These are phyloP conservation scores for Tinospora cordifolia DNA, from an alignment of 164 flowering plant species.

Conservation along the genomic window DNA sequence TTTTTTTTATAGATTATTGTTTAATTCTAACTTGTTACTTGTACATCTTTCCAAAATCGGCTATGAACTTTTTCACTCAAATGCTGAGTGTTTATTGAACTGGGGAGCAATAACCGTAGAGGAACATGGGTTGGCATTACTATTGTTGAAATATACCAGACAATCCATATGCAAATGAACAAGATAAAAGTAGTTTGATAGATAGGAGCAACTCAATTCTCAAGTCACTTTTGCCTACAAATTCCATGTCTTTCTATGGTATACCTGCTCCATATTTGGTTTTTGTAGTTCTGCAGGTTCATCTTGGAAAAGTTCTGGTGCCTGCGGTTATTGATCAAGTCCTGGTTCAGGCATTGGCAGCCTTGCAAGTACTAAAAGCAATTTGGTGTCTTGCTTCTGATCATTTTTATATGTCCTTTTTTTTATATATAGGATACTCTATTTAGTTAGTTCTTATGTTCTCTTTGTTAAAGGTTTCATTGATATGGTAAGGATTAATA, in stretches of 20 bases:
- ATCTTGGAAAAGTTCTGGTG: slow-evolving; percentile 86
- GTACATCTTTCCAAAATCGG: no score
- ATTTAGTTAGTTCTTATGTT: background rate
- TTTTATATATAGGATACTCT: background rate
- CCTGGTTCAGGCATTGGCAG: slow-evolving; percentile 82
- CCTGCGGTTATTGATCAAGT: slow-evolving; percentile 83
- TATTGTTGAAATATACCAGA: slow-evolving; percentile 23
- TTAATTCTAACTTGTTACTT: no score
- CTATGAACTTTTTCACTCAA: no score
- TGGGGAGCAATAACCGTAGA: no score
- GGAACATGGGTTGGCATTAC: no score
- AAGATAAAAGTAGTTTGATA: no score
- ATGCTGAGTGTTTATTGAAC: no score
- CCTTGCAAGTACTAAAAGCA: slow-evolving; percentile 91
- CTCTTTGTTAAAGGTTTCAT: background rate
- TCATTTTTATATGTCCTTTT: background rate
- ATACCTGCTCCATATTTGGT: slow-evolving; percentile 91
- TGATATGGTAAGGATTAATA: background rate
- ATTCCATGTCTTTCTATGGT: slow-evolving; percentile 55
- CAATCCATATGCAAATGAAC: slow-evolving; percentile 24
- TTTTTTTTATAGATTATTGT: no score
- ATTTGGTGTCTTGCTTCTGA: background rate
- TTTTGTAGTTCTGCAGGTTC: slow-evolving; percentile 70
- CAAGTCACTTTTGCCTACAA: no score
- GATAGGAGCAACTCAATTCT: no score